A percentile compares a stretch with the other conserved stretches of the same genome.
phyloP scores from a whole-genome alignment of 176 grass and related monocot species.

The Bolboschoenus planiculmis region DNA sequence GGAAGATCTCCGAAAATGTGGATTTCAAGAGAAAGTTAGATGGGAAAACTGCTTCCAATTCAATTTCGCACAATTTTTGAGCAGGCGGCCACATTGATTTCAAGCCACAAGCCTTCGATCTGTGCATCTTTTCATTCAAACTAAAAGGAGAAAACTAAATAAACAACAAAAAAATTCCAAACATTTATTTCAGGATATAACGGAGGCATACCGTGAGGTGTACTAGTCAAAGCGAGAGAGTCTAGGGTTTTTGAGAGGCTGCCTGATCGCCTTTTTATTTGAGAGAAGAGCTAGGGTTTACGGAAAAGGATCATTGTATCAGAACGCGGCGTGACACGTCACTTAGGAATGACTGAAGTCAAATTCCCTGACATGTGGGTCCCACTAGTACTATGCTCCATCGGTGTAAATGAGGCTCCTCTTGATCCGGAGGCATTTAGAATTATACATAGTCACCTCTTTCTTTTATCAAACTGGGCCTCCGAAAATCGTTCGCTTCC shows the following conservation, averaged over 20 bases:
- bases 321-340: not conserved
- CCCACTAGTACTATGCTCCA: not conserved
- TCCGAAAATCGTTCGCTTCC: no score
- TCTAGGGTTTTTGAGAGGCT: not conserved
- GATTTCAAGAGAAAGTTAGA: slow-evolving; percentile 18
- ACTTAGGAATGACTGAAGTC: not conserved
- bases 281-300: not conserved
- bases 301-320: not conserved
- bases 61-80: slow-evolving; percentile 82
- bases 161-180: not conserved
- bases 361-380: not conserved
- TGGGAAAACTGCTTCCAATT: slow-evolving; percentile 9
- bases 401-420: not conserved
- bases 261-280: not conserved
- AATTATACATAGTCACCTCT: no score
- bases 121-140: slow-evolving; percentile 29
- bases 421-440: not conserved
- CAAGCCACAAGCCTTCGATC: slow-evolving; percentile 75
- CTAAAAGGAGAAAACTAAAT: not conserved
- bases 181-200: not conserved
- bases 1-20: slow-evolving; percentile 20
- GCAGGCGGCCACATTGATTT: slow-evolving; percentile 40
- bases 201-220: not conserved
- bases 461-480: no score
- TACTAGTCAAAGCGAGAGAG: not conserved